Conservation (phyloP, 192 early-diverging fungal genomes). For the Hyaloraphidium curvatum region DNA sequence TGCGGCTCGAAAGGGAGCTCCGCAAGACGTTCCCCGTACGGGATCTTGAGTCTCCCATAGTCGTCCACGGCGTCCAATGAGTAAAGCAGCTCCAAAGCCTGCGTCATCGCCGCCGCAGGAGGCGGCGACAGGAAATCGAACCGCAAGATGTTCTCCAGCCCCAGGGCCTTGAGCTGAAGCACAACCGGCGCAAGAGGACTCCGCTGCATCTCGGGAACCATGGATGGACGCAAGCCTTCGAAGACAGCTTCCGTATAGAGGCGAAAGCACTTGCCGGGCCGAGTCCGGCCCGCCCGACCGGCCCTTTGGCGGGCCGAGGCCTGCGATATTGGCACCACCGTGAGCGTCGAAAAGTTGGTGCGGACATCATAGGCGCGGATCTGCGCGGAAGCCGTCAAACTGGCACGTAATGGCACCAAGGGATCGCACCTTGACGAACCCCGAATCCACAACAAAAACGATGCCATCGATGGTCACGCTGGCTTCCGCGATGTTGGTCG, state of each 20-base stretch:
- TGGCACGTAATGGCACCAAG: not conserved
- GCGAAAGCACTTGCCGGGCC: constrained; percentile 29
- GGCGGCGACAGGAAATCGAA: constrained; percentile 66
- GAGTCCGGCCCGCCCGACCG: constrained; percentile 24
- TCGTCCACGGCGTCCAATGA: constrained; percentile 52
- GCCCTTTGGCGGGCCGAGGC: constrained; percentile 24
- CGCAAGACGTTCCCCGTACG: constrained; percentile 43
- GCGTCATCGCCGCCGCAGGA: constrained; percentile 44
- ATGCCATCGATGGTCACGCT: constrained; percentile 58
- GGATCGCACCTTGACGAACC: constrained; percentile 54
- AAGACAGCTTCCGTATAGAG: constrained; percentile 26
- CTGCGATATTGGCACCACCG: constrained; percentile 19
- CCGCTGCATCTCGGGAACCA: constrained; percentile 32
- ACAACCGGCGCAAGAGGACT: constrained; percentile 46
- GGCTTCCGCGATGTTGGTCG: constrained; percentile 82
- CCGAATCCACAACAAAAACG: constrained; percentile 56
- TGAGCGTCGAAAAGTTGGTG: constrained; percentile 19
- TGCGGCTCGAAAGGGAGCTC: constrained; percentile 60
- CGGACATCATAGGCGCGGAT: constrained; percentile 22
- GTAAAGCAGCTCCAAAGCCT: constrained; percentile 51
- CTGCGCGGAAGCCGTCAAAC: constrained; percentile 6
- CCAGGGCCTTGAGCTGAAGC: constrained; percentile 57
- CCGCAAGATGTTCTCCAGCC: constrained; percentile 56
- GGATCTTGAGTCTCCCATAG: constrained; percentile 45
- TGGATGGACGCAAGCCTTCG: constrained; percentile 7